Evolutionary conservation across 257 asterid genomes (phyloP), one percentile per base, ranked within the genome.

Genomic region (Capsicum pubescens): DNA sequence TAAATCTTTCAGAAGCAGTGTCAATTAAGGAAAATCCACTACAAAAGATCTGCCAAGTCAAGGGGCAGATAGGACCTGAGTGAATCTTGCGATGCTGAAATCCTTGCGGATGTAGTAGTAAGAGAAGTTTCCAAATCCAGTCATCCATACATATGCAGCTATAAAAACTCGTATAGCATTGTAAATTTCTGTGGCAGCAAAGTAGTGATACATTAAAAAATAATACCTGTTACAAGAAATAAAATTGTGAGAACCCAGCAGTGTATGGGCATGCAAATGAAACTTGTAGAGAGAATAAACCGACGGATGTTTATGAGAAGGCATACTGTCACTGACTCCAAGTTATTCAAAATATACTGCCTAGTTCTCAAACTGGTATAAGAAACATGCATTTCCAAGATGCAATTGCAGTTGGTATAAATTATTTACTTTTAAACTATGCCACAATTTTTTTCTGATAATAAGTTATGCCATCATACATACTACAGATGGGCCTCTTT

Each of bases 101-200:
- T 95, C 99, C 89, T 94, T 92, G 83, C 94, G 94, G 87, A 94
- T 87, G 89, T 93, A 94, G 88, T 95, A 93, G 86, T 95, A 95
- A 42, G 98, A 94, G 91, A 95, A 95, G 85, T 95, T 94, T 79
- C 99, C 99, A 59, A 94, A 95, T 82, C 99, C 98, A 60, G 97
- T 94, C 99, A 95, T 95, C 97, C 99, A 94, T 70, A 95, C 97
- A 82, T 95, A 94, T 81, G 91, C 97, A 84, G 98, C 97, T 61
- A 95, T 95, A 85, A 94, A 94, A 67, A 95, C 63, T 84, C 98
- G 85, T 87, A 94, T 93, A 66, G 98, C 98, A 83, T 93, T 95
- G 85, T 93, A 95, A 86, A 95, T 86, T 90, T 94, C 97, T 79
- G 89, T 74, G 71, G 97, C 99, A 79, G 94, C 94, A 81, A 95